Base-by-base conservation (phyloP, 2,329 filamentous ascomycete species). In the Trichoderma breve region DNA sequence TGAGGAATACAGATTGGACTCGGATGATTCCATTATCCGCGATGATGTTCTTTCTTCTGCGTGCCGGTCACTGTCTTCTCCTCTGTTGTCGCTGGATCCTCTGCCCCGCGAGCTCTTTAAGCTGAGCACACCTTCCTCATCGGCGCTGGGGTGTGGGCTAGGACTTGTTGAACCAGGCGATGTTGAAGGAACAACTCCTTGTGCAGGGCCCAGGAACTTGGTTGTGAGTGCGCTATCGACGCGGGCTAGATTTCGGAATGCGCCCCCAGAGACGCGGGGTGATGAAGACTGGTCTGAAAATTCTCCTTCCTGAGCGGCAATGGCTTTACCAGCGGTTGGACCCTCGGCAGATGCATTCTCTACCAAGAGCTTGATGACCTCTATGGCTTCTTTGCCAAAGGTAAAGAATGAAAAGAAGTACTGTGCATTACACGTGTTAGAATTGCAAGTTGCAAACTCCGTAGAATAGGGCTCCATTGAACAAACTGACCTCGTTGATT, bases 391-490 rank as follows among this genome's bases (percentile, higher is more conserved):
- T 77, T 92, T 90, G 7, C 94, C 94, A 74, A 91, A 91, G 75
- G 89, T 92, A 80, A 98, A 97, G 82, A 98, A 98, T 0, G 95
- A 96, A 81, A 99, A 98, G 80, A 97, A 98, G 80, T 98, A 98
- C 90, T 95, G 9, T 4, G 34, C 11, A 62, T 9, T 15, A 15
- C 6, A 15, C 8, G 8, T 15, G 15, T 63, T 15, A 70, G 58
- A 8, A 34, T n/a, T 28, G 15, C 26, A 34, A n/a, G 7, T 30
- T 24, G 3, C 7, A 39, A 39, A 18, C 4, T 5, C 12, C 7
- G 97, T 81, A 98, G 98, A 0, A 94, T 95, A 80, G 98, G 98
- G 80, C 11, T 6, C 24, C 57, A 21, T 60, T 21, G 3, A 96
- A n/a, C 39, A 43, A 98, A 80, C 18, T 7, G 14, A 93, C 93